Conservation (phyloP, 2,329 filamentous ascomycete genomes). For the Alternaria novae-zelandiae region DNA sequence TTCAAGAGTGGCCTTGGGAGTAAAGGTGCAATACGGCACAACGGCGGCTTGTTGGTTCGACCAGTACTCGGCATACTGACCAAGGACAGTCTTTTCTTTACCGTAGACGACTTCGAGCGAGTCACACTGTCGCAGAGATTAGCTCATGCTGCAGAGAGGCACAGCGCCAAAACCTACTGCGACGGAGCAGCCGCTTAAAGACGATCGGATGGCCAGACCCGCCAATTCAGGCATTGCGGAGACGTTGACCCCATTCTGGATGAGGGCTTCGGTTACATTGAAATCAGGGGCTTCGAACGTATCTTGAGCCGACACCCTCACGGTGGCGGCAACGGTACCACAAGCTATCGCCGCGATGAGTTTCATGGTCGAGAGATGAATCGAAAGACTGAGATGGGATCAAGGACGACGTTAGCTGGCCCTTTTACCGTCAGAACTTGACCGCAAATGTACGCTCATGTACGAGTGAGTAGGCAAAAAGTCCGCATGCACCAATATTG, state of each 20-base stretch:
- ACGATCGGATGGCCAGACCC: neutral
- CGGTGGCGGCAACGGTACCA: fast-evolving
- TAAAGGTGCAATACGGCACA: neutral
- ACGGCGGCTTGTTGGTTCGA: neutral
- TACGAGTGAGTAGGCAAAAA: neutral
- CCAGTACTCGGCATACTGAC: neutral
- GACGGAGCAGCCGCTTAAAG: neutral
- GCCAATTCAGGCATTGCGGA: neutral
- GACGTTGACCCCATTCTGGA: neutral
- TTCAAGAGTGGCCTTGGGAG: neutral
- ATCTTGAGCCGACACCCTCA: neutral
- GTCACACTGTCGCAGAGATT: neutral
- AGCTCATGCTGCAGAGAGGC: neutral
- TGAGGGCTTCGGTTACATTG: neutral
- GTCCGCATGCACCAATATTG: neutral
- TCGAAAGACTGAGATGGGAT: neutral
- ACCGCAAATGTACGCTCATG: neutral
- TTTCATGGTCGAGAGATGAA: neutral
- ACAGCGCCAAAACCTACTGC: neutral
- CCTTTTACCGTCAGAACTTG: fast-evolving
- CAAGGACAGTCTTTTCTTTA: neutral
- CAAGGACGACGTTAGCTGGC: neutral
- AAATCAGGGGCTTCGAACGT: neutral
- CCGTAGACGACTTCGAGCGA: neutral
- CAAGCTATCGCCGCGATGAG: neutral